These are phyloP conservation scores for Chaetomiaceae sp. DNA, from an alignment of 2,329 filamentous ascomycete species.

Conservation along the genomic window DNA sequence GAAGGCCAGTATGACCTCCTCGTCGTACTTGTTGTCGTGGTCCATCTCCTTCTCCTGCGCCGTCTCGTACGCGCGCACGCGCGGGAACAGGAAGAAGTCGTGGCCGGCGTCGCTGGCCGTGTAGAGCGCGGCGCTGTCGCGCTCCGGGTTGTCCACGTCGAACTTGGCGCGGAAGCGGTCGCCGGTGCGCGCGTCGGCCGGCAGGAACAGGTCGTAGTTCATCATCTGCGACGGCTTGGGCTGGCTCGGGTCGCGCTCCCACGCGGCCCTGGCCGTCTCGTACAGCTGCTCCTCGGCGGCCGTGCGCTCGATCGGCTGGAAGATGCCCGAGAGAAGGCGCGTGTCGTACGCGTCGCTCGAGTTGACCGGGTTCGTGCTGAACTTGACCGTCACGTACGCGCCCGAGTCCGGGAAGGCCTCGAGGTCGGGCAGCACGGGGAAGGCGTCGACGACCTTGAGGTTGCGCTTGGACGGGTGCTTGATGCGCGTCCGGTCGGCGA, in stretches of 20 bases:
- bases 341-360: constrained; percentile 49
- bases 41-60: constrained; percentile 51
- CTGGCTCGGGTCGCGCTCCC: constrained; percentile 51
- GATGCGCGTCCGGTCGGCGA: constrained; percentile 48
- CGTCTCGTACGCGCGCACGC: constrained; percentile 60
- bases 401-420: constrained; percentile 65
- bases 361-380: constrained; percentile 57
- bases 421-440: constrained; percentile 58
- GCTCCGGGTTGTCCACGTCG: constrained; percentile 49
- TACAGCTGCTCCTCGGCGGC: constrained; percentile 49
- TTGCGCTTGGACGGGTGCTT: constrained; percentile 54
- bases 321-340: constrained; percentile 55
- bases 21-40: constrained; percentile 54
- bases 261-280: constrained; percentile 44
- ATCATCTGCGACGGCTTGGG: constrained; percentile 52
- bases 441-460: constrained; percentile 53
- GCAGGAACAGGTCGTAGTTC: constrained; percentile 63
- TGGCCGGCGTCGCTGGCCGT: constrained; percentile 39
- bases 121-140: constrained; percentile 50
- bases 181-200: constrained; percentile 41
- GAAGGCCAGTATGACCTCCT: constrained; percentile 56
- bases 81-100: constrained; percentile 56
- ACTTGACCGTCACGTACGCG: constrained; percentile 64
- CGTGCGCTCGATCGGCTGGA: constrained; percentile 53
- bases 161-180: constrained; percentile 56